phyloP scores from a whole-genome alignment of 805 yeast species.

The Metschnikowia borealis region DNA sequence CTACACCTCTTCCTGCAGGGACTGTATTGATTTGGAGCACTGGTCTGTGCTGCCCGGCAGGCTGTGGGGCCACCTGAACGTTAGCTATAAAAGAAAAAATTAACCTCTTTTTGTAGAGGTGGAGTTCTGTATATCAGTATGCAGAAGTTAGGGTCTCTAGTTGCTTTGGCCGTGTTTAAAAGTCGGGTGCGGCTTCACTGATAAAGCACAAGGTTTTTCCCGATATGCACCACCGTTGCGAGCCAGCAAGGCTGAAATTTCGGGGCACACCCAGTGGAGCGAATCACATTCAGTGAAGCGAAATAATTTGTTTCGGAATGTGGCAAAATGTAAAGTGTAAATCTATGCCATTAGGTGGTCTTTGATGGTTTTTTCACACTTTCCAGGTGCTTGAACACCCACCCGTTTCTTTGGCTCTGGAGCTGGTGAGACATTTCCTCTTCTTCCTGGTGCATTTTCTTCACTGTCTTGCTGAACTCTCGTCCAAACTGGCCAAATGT shows the following conservation, averaged over 20 bases:
- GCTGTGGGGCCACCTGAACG: not conserved
- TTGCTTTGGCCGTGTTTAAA: not conserved
- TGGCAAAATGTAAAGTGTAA: not conserved
- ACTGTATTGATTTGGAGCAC: not conserved
- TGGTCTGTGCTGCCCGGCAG: not conserved
- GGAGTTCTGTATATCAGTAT: not conserved
- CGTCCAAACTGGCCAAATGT: constrained; percentile 25
- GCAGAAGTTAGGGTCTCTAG: no score
- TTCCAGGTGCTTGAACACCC: constrained; percentile 27
- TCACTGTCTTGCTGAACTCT: constrained; percentile 30
- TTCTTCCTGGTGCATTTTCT: constrained; percentile 25
- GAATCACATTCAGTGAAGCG: no score
- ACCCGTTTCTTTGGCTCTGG: constrained; percentile 22
- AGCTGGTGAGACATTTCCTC: constrained; percentile 9
- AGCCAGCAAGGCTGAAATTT: not conserved
- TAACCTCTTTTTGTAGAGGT: not conserved
- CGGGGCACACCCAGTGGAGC: no score
- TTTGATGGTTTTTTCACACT: not conserved
- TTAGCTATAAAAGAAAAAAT: not conserved
- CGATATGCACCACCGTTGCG: not conserved
- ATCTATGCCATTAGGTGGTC: not conserved
- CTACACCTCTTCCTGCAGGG: constrained; percentile 3
- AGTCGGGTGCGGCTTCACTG: not conserved
- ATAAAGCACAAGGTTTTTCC: not conserved
- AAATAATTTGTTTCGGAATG: no score